These are phyloP conservation scores for Metarhizium sp. DNA, from an alignment of 2,329 filamentous ascomycete genomes.

Conservation along the genomic window DNA sequence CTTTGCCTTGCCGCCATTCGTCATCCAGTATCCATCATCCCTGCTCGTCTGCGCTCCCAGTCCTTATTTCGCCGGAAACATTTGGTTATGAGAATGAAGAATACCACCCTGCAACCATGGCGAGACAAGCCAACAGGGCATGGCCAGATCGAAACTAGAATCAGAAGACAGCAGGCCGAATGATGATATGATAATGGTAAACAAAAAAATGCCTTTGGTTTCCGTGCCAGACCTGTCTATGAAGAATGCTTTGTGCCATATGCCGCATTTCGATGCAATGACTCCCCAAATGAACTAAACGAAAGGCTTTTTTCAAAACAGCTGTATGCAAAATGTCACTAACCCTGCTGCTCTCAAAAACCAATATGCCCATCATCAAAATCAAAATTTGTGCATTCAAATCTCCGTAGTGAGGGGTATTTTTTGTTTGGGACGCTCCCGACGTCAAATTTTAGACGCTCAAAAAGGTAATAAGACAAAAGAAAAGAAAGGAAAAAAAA, in stretches of 20 bases:
- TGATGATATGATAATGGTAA: background rate
- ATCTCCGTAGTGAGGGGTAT: slow-evolving; percentile 3
- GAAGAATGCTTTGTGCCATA: slow-evolving; percentile 1
- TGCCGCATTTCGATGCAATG: background rate
- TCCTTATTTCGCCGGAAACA: background rate
- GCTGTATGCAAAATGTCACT: slow-evolving; percentile 3
- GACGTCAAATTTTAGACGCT: background rate
- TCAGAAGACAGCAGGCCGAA: background rate
- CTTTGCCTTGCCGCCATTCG: background rate
- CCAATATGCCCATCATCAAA: slow-evolving; percentile 1
- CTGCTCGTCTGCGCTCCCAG: background rate
- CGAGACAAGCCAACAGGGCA: background rate
- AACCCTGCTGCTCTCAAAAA: background rate
- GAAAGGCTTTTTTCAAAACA: slow-evolving; percentile 4
- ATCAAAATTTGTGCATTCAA: slow-evolving; percentile 1
- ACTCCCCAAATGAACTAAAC: slow-evolving; percentile 1
- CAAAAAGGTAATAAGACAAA: slow-evolving; percentile 1
- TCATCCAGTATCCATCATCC: background rate
- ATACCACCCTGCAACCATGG: background rate
- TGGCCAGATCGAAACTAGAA: background rate
- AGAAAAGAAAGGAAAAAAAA: slow-evolving; percentile 2
- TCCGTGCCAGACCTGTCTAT: slow-evolving; percentile 4
- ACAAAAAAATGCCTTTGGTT: background rate
- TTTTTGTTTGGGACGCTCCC: background rate
- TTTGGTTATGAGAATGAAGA: background rate